Base-by-base conservation (phyloP, 2,329 filamentous ascomycete genomes). In the Fusarium euwallaceae region DNA sequence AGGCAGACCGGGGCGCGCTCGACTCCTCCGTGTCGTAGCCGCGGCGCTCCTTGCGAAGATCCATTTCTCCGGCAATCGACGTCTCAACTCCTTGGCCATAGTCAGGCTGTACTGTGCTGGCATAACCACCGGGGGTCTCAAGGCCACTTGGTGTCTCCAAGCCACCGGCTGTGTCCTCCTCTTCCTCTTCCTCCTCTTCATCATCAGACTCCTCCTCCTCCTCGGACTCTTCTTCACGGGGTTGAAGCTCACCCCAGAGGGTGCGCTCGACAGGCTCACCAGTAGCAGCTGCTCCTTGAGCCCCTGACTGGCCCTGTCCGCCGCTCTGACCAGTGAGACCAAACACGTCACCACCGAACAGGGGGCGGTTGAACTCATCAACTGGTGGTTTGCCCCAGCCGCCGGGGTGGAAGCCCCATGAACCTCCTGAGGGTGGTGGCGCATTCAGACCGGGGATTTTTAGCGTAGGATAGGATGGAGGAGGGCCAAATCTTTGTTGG, bases 311-410 rank as follows among this genome's bases (percentile, higher is more conserved):
- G 70, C 77, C 67, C 32, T 81, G 81, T 29, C 79, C 79, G n/a
- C 81, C 83, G n/a, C 82, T 82, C 51, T 83, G 83, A 5, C 83
- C 83, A 24, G 87, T 87, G 58, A 97, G 91, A 69, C 97, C 97
- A 80, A 98, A 98, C 24, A 98, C 94, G 82, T 99, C 97, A 76
- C 97, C 96, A 62, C 96, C 97, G 80, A 95, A 98, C 4, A 98
- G 86, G 0, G 97, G 95, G 61, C 94, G 88, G 82, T 98, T 97
- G 82, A 94, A 94, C 78, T 98, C 97, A 80, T 98, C 96, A 1
- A 97, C 92, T 0, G 97, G 97, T 1, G 97, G 96, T 82, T 98
- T 98, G 61, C 97, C 97, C 87, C 96, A 99, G 70, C 96, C 95
- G 69, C 97, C 97, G 9, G 96, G 95, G 76, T 96, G 94, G 83